Conservation (phyloP, 805 yeast genomes). For the Hanseniaspora taiwanica region DNA sequence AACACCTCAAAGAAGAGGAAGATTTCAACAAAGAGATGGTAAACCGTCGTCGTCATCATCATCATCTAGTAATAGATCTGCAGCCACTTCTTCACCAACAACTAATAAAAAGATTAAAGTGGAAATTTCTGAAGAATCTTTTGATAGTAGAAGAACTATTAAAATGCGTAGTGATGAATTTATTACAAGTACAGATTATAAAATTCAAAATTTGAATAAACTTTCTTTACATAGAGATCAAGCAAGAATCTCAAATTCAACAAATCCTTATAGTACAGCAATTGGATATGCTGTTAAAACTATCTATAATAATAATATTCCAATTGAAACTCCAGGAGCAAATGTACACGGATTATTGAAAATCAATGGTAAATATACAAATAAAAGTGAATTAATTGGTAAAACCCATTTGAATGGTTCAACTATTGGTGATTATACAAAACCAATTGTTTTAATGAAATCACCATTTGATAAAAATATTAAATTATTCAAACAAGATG, state of each 20-base stretch:
- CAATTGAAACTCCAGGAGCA: not conserved
- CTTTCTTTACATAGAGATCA: not conserved
- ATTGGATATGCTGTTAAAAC: not conserved
- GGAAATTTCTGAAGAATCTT: not conserved
- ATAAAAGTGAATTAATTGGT: not conserved
- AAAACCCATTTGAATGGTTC: not conserved
- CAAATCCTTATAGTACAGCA: not conserved
- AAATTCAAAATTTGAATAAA: not conserved
- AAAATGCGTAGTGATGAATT: not conserved
- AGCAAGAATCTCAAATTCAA: not conserved
- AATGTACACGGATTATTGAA: not conserved
- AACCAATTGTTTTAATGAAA: not conserved
- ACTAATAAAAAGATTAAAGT: not conserved
- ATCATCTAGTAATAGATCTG: too few relatives aligned
- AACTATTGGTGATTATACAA: not conserved
- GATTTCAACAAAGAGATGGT: not conserved
- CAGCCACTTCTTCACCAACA: too few relatives aligned
- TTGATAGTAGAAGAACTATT: not conserved
- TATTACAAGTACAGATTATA: not conserved
- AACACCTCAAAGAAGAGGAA: not conserved
- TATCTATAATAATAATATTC: not conserved
- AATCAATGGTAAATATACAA: not conserved
- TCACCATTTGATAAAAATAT: constrained; percentile 11
- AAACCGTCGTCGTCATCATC: too few relatives aligned
- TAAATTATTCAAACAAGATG: constrained; percentile 7